Percentiles rank a stretch among this genome's conserved stretches.
Evolutionary conservation across 805 yeast genomes (phyloP).

Genomic region (Candida sithepensis): DNA sequence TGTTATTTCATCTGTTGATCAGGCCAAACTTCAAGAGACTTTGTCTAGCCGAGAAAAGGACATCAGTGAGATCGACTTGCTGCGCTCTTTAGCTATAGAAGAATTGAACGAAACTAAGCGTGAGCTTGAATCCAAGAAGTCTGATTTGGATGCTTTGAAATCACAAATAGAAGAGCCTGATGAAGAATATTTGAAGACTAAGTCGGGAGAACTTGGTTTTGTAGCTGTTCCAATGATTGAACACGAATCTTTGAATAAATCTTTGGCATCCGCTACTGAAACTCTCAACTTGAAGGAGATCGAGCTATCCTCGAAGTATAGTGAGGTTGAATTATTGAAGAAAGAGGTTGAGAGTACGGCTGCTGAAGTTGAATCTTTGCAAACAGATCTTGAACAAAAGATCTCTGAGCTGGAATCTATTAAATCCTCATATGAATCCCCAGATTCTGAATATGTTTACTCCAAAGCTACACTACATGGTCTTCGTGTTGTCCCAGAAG

Average conservation of each 20-base stretch:
- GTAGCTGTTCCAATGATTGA: conserved; percentile 7
- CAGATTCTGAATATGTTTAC: conserved; percentile 7
- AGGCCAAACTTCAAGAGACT: conserved; percentile 1
- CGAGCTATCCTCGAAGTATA: not conserved
- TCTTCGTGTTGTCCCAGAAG: conserved; percentile 21
- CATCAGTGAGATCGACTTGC: not conserved
- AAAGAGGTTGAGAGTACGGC: conserved; percentile 2
- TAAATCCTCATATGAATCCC: conserved; percentile 3
- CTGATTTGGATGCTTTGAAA: not conserved
- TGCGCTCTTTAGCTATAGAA: not conserved
- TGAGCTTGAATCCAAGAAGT: conserved; percentile 1
- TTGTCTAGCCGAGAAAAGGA: conserved; percentile 1
- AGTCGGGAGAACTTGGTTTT: conserved; percentile 4
- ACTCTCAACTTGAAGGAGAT: not conserved
- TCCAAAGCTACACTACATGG: conserved; percentile 14
- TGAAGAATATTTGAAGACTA: conserved; percentile 1
- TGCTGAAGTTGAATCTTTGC: conserved; percentile 4
- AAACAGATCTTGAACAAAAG: not conserved
- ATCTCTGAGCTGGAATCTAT: not conserved
- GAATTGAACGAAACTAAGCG: conserved; percentile 1
- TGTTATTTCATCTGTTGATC: conserved; percentile 3
- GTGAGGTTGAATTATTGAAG: not conserved
- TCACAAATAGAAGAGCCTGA: not conserved
- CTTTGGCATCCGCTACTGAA: not conserved
- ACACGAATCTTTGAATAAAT: conserved; percentile 2